Percentiles rank a stretch among this genome's conserved stretches.
Conservation (phyloP, 352 stramenopile genomes). For the Phytophthora vignae region DNA sequence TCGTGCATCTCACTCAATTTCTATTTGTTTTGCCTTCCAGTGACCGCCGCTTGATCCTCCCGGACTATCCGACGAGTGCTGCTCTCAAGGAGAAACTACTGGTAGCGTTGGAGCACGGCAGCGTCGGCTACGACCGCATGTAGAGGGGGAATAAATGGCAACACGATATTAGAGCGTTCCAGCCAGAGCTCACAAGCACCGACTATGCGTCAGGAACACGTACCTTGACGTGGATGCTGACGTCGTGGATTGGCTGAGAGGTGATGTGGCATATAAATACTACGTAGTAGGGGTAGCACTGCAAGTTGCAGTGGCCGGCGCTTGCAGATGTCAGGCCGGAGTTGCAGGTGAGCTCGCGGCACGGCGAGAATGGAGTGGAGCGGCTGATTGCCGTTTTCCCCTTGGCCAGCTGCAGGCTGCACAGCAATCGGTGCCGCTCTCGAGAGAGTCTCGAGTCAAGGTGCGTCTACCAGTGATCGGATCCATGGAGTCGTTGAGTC, state of each 20-base stretch:
- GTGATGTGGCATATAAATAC: no score
- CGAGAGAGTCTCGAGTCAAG: no score
- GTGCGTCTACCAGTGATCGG: no score
- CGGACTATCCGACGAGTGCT: constrained; percentile 62
- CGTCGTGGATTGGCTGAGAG: no score
- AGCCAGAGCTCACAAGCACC: no score
- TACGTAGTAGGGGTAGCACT: background rate
- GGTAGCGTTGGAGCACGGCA: constrained; percentile 65
- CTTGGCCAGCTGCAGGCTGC: background rate
- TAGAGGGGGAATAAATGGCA: constrained; percentile 35
- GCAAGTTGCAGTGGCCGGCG: background rate
- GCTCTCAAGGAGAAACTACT: constrained; percentile 68
- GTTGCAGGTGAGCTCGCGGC: background rate
- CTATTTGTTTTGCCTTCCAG: constrained; percentile 37
- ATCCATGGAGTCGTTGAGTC: no score
- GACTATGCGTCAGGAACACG: background rate
- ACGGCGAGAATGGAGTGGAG: background rate
- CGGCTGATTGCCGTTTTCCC: background rate
- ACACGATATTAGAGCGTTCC: constrained; percentile 16
- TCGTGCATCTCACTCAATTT: constrained; percentile 13
- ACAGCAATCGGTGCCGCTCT: background rate
- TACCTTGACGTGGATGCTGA: no score
- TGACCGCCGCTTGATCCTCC: constrained; percentile 76
- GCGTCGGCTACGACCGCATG: constrained; percentile 82
- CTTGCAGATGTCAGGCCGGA: background rate